Evolutionary conservation across 345 rosid genomes (phyloP).

Genomic region (Gossypium ekmanianum): DNA sequence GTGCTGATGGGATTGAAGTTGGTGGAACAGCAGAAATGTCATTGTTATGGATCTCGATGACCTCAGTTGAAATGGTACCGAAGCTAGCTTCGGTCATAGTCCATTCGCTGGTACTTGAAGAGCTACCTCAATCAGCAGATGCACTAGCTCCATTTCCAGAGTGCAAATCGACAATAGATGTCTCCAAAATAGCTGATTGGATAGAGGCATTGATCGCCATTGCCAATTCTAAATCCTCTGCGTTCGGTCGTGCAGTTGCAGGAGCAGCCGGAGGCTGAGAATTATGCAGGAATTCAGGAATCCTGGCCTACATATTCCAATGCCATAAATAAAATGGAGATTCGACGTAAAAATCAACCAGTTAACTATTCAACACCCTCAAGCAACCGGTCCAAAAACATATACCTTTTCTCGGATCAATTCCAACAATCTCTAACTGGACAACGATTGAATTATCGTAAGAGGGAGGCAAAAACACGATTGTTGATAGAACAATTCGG

Average conservation of each 20-base stretch:
- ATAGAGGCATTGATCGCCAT: slow-evolving; percentile 76
- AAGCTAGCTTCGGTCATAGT: slow-evolving; percentile 23
- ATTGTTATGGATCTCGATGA: slow-evolving; percentile 18
- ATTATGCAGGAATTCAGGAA: slow-evolving; percentile 55
- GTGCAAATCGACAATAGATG: slow-evolving; percentile 30
- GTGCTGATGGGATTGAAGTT: slow-evolving; percentile 57
- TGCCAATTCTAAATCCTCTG: slow-evolving; percentile 60
- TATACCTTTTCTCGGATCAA: neutral
- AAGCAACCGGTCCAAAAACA: too few relatives aligned
- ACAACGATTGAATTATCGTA: too few relatives aligned
- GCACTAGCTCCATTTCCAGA: slow-evolving; percentile 36
- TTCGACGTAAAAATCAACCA: neutral
- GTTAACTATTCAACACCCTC: too few relatives aligned
- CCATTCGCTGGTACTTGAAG: slow-evolving; percentile 18
- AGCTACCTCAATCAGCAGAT: slow-evolving; percentile 35
- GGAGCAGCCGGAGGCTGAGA: slow-evolving; percentile 15
- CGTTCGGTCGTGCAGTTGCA: slow-evolving; percentile 66
- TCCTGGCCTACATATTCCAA: slow-evolving; percentile 43
- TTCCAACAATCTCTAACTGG: neutral
- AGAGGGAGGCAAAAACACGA: neutral
- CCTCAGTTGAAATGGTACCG: slow-evolving; percentile 20
- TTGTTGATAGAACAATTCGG: neutral
- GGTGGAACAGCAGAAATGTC: slow-evolving; percentile 11
- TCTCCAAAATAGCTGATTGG: slow-evolving; percentile 48
- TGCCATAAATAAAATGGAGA: neutral